Percentiles rank a stretch among this genome's conserved stretches.
Conservation (phyloP, 805 yeast genomes). For the Candida insectalens region DNA sequence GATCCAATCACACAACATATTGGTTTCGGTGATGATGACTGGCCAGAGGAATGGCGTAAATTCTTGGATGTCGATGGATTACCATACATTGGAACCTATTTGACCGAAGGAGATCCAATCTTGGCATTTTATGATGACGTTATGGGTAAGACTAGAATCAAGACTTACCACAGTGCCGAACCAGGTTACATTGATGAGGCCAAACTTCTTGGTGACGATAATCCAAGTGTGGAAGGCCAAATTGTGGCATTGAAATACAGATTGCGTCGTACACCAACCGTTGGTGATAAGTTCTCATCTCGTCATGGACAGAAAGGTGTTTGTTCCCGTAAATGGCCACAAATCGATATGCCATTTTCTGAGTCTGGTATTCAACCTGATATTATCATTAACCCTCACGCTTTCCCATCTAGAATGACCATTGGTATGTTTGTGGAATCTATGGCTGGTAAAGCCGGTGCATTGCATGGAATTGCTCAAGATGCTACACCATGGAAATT, state of each 20-base stretch:
- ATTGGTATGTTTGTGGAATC: constrained; percentile 99
- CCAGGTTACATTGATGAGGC: constrained; percentile 95
- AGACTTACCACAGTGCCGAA: constrained; percentile 88
- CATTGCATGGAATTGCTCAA: constrained; percentile 93
- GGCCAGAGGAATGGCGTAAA: constrained; percentile 88
- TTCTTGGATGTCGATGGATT: constrained; percentile 88
- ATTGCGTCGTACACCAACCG: constrained; percentile 82
- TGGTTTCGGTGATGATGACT: constrained; percentile 87
- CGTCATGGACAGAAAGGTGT: constrained; percentile 99
- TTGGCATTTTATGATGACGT: constrained; percentile 90
- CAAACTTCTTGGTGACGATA: constrained; percentile 81
- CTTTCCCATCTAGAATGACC: constrained; percentile 99
- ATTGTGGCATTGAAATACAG: constrained; percentile 80
- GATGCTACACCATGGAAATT: constrained; percentile 97
- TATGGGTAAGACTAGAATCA: constrained; percentile 80
- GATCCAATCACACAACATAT: constrained; percentile 92
- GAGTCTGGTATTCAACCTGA: constrained; percentile 97
- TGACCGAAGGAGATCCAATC: constrained; percentile 94
- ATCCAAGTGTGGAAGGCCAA: constrained; percentile 71
- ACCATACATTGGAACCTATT: constrained; percentile 79
- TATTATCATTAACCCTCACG: constrained; percentile 96
- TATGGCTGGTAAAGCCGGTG: constrained; percentile 98
- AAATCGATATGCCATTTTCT: constrained; percentile 91
- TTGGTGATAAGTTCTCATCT: constrained; percentile 96
- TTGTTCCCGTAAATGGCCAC: constrained; percentile 97